Conservation (phyloP, 2,329 filamentous ascomycete genomes). For the Botrytis pseudocinerea region DNA sequence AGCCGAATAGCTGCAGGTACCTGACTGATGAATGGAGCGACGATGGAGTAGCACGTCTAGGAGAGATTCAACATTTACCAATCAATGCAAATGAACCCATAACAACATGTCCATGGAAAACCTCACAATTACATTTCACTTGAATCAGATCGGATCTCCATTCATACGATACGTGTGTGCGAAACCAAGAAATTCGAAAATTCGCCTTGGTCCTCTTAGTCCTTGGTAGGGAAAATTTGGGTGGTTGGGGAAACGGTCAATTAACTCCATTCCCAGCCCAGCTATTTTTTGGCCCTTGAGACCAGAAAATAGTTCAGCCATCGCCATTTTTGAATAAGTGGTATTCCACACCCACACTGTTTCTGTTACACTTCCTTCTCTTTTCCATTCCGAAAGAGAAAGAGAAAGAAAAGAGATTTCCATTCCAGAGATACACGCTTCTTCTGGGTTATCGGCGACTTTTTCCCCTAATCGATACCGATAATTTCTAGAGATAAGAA, state of each 20-base stretch:
- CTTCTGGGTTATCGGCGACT: not conserved
- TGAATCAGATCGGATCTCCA: conserved; percentile 5
- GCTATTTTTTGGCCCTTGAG: not conserved
- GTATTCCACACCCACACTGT: not conserved
- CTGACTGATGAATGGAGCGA: not conserved
- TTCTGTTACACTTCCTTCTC: not conserved
- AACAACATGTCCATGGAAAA: not conserved
- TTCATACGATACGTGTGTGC: not conserved
- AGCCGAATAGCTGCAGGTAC: conserved; percentile 11
- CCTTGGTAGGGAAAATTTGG: conserved; percentile 9
- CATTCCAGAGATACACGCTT: conserved; percentile 11
- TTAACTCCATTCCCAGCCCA: conserved; percentile 14
- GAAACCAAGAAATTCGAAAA: not conserved
- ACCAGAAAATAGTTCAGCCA: conserved; percentile 10
- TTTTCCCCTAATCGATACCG: not conserved
- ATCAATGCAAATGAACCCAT: not conserved
- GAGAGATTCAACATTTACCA: not conserved
- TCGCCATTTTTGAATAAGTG: conserved; percentile 12
- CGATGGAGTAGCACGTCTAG: not conserved
- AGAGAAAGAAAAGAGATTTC: not conserved
- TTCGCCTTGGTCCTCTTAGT: conserved; percentile 1
- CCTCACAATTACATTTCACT: not conserved
- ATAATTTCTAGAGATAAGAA: not conserved
- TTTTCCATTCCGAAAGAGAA: conserved; percentile 7
- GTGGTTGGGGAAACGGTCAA: conserved; percentile 19